Base-by-base conservation (phyloP, 192 early-diverging fungal species). In the Thoreauomyces humboldtii region DNA sequence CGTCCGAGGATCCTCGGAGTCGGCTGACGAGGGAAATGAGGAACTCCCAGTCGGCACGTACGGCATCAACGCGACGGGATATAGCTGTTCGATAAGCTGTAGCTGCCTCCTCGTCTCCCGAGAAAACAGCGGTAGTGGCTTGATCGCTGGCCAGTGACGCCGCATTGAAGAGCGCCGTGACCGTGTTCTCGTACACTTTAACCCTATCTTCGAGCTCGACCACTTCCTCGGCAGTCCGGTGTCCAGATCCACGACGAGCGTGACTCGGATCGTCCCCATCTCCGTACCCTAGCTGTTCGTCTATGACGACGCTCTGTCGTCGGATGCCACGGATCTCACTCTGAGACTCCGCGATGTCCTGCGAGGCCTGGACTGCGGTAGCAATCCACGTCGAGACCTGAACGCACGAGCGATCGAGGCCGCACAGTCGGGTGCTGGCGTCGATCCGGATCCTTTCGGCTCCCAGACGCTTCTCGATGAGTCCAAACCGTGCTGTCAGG, bases 1-100 rank as follows among this genome's bases (percentile, higher is more conserved):
- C 54, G 6, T 31, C 52, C 5, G 64, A 66, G 0, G 64, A 66
- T n/a, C 64, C 64, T 14, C 64, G 52, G n/a, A 66, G n/a, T 14
- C 51, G 31, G n/a, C 32, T 31, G 27, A 66, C 64, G 27, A 33
- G 24, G 2, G 22, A 15, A 0, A 42, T 4, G n/a, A 66, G 44
- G 6, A 19, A 14, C 4, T 66, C 64, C 64, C 64, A 66, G 15
- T 66, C 53, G 7, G 24, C 41, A 5, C 44, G 56, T 7, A 66
- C 53, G 11, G 19, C 7, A 11, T 58, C 44, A 9, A 41, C 29
- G 17, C 55, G 19, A 24, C 22, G 7, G 6, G 45, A 24, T 15
- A 66, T 33, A 14, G 52, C 14, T 11, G 56, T 29, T n/a, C 42
- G 53, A 33, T 66, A 58, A 11, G 27, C 63, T 21, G 22, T 32